phyloP scores from a whole-genome alignment of 768 basidiomycete genomes.

The Lactarius vividus region DNA sequence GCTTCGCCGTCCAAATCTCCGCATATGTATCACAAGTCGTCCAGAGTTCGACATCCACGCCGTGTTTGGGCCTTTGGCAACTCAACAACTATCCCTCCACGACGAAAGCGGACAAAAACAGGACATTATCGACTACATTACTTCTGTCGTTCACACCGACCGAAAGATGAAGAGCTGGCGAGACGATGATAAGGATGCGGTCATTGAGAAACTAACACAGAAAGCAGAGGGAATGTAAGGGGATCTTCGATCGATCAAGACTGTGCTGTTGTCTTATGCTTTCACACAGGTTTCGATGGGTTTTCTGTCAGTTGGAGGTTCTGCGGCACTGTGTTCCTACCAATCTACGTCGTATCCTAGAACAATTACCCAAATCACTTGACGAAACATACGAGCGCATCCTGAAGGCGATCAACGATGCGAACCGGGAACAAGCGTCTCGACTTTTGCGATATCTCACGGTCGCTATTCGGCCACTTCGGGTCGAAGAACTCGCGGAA shows the following conservation, averaged over 20 bases:
- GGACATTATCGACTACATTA: background rate
- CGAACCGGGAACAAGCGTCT: background rate
- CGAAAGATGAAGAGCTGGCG: background rate
- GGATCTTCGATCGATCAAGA: background rate
- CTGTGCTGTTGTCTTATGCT: background rate
- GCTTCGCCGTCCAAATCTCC: background rate
- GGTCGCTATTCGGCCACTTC: background rate
- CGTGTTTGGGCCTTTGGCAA: background rate
- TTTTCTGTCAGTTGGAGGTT: background rate
- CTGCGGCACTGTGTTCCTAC: background rate
- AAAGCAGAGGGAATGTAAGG: background rate
- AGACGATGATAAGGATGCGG: background rate
- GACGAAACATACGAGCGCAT: background rate
- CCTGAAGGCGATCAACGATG: background rate
- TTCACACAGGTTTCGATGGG: background rate
- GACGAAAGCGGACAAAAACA: background rate
- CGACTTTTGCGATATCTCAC: background rate
- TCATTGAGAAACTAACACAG: background rate
- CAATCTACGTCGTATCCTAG: background rate
- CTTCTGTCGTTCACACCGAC: background rate
- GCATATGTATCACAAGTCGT: background rate
- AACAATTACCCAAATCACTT: background rate
- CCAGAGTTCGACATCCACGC: background rate
- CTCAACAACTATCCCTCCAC: background rate
- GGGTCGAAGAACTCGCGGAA: background rate